Evolutionary conservation across 441 rosid genomes (phyloP), one percentile per base, ranked within the genome.

Genomic region (Erodium trifolium): DNA sequence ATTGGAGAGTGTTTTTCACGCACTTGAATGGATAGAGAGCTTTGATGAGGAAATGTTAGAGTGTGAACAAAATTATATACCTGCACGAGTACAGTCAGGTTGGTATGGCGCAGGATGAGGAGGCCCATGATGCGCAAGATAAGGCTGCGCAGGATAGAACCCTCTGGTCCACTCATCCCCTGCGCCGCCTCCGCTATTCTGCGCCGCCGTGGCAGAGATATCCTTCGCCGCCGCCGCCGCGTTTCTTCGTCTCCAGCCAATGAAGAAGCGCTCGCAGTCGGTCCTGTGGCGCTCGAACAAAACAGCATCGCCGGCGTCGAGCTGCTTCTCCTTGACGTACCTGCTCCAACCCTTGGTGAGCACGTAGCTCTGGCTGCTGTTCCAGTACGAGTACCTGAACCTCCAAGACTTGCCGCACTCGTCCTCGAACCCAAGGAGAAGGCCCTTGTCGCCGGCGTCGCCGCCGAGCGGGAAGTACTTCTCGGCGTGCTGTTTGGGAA

Each of bases 401-500:
- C 45, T 6, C 45, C 45, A 39, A 6, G 45, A 6, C 45, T 39
- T 39, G 27, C 96, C 98, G 0, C 84, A 84, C 86, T 93, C 98
- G 76, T 93, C 98, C 75, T 93, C 97, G 67, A 93, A 93, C 64
- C 90, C 82, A 63, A 91, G 86, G 4, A 87, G 67, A 71, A 91
- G 57, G 6, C 94, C 95, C 41, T 83, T 87, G 37, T 90, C 96
- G 5, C 74, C 84, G 72, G 37, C 13, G 57, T 93, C 27, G 74
- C 91, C 98, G 75, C 91, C 91, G 82, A 23, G 27, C 27, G 27
- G 27, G 27, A 23, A 23, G 27, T 88, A 88, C 71, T 83, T 88
- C 84, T 93, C 98, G 0, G 98, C 98, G 72, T 93, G 86, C 34
- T 93, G 98, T 70, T 93, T 93, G 12, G 98, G 98, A 51, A 93